Percentiles rank a stretch among this genome's conserved stretches.
phyloP scores from a whole-genome alignment of 164 flowering plant genomes.

The Kingdonia uniflora region DNA sequence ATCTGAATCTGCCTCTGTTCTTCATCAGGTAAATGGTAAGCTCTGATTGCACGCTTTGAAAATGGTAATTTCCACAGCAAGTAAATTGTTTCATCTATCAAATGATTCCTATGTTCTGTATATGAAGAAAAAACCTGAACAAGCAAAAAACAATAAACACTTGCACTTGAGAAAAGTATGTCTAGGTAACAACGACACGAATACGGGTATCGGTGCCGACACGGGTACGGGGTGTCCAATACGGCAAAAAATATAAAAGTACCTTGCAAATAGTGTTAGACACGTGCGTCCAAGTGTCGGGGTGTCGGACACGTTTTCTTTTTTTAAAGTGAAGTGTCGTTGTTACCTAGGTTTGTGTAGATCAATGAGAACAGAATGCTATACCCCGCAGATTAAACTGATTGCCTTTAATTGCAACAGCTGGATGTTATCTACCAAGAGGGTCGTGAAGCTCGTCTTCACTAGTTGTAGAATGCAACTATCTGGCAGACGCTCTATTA shows the following conservation, averaged over 20 bases:
- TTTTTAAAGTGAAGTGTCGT: too few species aligned
- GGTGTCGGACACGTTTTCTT: too few species aligned
- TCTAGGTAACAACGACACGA: too few species aligned
- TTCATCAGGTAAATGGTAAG: slow-evolving; percentile 88
- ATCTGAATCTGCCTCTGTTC: slow-evolving; percentile 95
- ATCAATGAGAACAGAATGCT: slow-evolving; percentile 3
- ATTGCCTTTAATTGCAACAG: slow-evolving; percentile 88
- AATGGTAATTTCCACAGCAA: slow-evolving; percentile 76
- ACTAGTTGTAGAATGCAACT: slow-evolving; percentile 83
- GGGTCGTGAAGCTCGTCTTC: slow-evolving; percentile 70
- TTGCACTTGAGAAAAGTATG: not conserved
- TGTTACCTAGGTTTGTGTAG: not conserved
- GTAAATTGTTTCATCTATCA: slow-evolving; percentile 77
- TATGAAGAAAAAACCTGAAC: slow-evolving; percentile 78
- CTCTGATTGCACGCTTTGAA: slow-evolving; percentile 68
- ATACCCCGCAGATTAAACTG: slow-evolving; percentile 74
- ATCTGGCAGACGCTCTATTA: slow-evolving; percentile 77
- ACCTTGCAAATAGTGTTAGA: too few species aligned
- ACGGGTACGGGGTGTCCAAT: too few species aligned
- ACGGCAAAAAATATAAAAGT: too few species aligned
- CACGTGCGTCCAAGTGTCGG: too few species aligned
- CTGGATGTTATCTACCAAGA: slow-evolving; percentile 88
- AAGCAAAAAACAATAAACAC: slow-evolving; percentile 7
- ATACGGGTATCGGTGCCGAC: too few species aligned
- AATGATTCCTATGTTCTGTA: slow-evolving; percentile 60